Evolutionary conservation across 192 early-diverging fungal genomes (phyloP).

Genomic region (Rhizoclosmatium globosum): DNA sequence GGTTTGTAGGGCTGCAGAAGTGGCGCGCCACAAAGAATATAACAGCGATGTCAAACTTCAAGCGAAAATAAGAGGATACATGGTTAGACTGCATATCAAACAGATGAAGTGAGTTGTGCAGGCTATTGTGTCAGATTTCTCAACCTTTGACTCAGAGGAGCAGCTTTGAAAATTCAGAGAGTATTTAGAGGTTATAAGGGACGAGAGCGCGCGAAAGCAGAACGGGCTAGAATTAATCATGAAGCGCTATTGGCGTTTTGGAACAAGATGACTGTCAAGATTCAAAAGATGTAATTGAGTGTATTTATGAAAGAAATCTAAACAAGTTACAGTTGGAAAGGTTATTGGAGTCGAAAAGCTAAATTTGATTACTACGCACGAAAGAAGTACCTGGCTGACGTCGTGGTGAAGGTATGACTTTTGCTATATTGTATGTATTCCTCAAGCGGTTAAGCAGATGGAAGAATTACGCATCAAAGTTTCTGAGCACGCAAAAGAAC

Average conservation of each 20-base stretch:
- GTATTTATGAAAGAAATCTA: neutral
- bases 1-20: slow-evolving; percentile 13
- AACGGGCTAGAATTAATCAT: slow-evolving; percentile 28
- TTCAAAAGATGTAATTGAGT: slow-evolving; percentile 54
- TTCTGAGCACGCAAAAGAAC: slow-evolving; percentile 12
- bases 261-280: slow-evolving; percentile 39
- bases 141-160: neutral
- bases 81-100: slow-evolving; percentile 2
- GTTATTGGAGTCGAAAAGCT: slow-evolving; percentile 48
- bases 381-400: slow-evolving; percentile 41
- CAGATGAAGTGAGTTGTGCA: neutral
- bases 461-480: slow-evolving; percentile 43
- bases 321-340: slow-evolving; percentile 49
- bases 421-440: neutral
- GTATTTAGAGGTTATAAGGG: slow-evolving; percentile 45
- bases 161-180: slow-evolving; percentile 45
- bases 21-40: slow-evolving; percentile 16
- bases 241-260: slow-evolving; percentile 34
- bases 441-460: slow-evolving; percentile 33
- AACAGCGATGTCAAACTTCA: slow-evolving; percentile 27
- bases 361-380: slow-evolving; percentile 53
- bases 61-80: slow-evolving; percentile 8
- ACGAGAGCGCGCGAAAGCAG: slow-evolving; percentile 22
- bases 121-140: neutral
- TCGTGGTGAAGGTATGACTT: slow-evolving; percentile 22